Conservation (phyloP, 2,329 filamentous ascomycete species). For the Phaeosphaeria sp. region DNA sequence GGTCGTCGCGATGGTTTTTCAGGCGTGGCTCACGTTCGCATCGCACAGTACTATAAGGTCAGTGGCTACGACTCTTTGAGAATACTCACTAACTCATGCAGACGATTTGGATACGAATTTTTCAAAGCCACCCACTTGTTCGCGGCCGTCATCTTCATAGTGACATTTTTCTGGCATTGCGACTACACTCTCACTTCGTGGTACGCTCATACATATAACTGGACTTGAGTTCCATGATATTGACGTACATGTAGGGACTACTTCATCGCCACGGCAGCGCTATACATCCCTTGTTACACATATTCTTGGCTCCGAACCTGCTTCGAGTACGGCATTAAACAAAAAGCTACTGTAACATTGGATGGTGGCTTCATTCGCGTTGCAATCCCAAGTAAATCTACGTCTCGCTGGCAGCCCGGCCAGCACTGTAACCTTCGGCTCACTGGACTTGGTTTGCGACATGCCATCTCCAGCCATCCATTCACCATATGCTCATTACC, state of each 20-base stretch:
- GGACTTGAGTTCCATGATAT: background rate
- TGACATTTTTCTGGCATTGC: constrained; percentile 69
- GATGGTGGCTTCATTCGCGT: constrained; percentile 28
- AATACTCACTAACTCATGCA: constrained; percentile 23
- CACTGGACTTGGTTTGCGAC: constrained; percentile 48
- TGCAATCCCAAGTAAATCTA: constrained; percentile 29
- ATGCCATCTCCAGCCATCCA: constrained; percentile 58
- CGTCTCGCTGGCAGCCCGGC: constrained; percentile 57
- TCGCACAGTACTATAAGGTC: constrained; percentile 61
- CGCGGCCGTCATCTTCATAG: constrained; percentile 60
- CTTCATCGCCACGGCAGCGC: constrained; percentile 62
- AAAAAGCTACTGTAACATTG: constrained; percentile 50
- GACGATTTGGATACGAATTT: constrained; percentile 65
- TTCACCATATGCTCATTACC: constrained; percentile 64
- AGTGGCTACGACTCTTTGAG: constrained; percentile 7
- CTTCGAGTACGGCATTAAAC: constrained; percentile 58
- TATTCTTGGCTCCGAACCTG: constrained; percentile 57
- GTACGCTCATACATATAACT: constrained; percentile 34
- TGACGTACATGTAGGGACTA: constrained; percentile 58
- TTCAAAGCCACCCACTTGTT: constrained; percentile 66
- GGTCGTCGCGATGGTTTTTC: constrained; percentile 60
- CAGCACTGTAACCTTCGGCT: constrained; percentile 66
- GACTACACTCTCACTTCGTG: constrained; percentile 63
- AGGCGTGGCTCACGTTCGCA: constrained; percentile 63
- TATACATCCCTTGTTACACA: constrained; percentile 59